A percentile compares a stretch with the other conserved stretches of the same genome.
Conservation (phyloP, 2,329 filamentous ascomycete genomes). For the Tolypocladium ophioglossoides region DNA sequence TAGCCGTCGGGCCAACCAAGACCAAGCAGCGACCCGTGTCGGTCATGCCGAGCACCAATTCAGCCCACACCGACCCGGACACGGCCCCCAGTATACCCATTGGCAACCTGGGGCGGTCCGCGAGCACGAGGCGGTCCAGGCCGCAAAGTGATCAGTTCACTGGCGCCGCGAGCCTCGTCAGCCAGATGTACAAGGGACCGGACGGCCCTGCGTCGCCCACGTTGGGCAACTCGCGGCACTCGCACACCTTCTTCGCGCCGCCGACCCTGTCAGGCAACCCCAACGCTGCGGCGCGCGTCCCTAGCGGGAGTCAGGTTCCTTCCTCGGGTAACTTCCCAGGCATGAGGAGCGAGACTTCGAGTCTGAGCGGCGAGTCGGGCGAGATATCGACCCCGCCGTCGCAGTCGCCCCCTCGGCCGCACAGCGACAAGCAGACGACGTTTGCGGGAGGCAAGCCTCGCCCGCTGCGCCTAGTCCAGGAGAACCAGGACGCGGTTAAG, state of each 20-base stretch:
- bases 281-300: conserved; percentile 37
- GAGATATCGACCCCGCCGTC: conserved; percentile 32
- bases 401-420: conserved; percentile 42
- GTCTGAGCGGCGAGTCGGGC: conserved; percentile 58
- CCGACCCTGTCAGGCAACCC: conserved; percentile 39
- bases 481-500: conserved; percentile 47
- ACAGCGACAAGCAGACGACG: conserved; percentile 45
- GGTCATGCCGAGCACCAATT: conserved; percentile 34
- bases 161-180: conserved; percentile 61
- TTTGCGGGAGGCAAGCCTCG: conserved; percentile 63
- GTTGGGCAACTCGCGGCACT: conserved; percentile 46
- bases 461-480: conserved; percentile 78
- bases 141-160: conserved; percentile 56
- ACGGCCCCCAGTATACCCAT: conserved; percentile 71
- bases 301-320: conserved; percentile 35
- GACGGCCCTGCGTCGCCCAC: conserved; percentile 52
- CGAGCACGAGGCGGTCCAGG: conserved; percentile 42
- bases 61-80: conserved; percentile 52
- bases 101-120: conserved; percentile 40
- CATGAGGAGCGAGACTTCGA: conserved; percentile 55
- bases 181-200: conserved; percentile 79
- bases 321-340: conserved; percentile 58
- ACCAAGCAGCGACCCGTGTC: conserved; percentile 46
- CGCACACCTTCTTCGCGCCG: conserved; percentile 52
- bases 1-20: conserved; percentile 38